phyloP scores from a whole-genome alignment of 108 stramenopile genomes.

The Nannochloropsis salina region DNA sequence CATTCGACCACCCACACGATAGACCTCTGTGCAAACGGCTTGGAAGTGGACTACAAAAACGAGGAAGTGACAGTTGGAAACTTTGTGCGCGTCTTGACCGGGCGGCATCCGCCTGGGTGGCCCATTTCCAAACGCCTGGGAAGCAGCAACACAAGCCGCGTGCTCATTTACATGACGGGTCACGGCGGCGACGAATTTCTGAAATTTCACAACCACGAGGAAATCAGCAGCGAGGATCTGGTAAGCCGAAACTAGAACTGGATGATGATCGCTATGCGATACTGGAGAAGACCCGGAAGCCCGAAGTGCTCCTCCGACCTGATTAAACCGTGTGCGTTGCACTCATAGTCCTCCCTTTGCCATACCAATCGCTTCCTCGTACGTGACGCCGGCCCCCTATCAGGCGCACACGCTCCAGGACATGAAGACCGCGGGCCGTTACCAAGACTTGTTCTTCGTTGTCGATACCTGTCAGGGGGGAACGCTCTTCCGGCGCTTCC shows the following conservation, averaged over 20 bases:
- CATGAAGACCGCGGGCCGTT: constrained; percentile 53
- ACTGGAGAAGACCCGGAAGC: not conserved
- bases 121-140: constrained; percentile 42
- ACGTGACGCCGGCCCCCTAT: constrained; percentile 37
- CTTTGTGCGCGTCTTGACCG: constrained; percentile 64
- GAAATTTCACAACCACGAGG: constrained; percentile 93
- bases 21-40: constrained; percentile 59
- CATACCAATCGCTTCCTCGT: not conserved
- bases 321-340: not conserved
- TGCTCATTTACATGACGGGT: constrained; percentile 82
- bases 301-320: not conserved
- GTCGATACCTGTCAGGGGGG: constrained; percentile 93
- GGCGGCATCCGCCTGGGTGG: constrained; percentile 25
- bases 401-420: not conserved
- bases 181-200: constrained; percentile 95
- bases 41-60: constrained; percentile 81
- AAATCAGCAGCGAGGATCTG: constrained; percentile 71
- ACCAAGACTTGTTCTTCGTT: constrained; percentile 65
- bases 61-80: constrained; percentile 88
- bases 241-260: not conserved
- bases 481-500: constrained; percentile 47
- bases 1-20: constrained; percentile 54
- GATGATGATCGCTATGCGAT: not conserved
- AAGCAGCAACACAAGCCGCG: constrained; percentile 39
- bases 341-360: constrained; percentile 22